Conservation (phyloP, 352 stramenopile species). For the Phytopythium helicoides region DNA sequence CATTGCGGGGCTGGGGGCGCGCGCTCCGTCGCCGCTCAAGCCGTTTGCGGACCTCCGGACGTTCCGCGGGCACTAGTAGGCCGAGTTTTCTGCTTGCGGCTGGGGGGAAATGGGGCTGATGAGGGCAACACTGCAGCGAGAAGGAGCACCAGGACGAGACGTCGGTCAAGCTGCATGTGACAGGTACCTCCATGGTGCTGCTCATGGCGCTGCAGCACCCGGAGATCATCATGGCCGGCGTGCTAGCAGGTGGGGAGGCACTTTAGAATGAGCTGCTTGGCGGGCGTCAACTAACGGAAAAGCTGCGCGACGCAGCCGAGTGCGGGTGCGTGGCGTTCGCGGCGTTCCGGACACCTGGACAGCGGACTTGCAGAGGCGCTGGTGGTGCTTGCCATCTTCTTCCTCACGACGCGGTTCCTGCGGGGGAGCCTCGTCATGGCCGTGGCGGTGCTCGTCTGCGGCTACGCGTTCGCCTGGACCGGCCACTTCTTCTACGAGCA, state of each 20-base stretch:
- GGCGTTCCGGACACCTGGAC: constrained; percentile 36
- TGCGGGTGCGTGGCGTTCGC: constrained; percentile 37
- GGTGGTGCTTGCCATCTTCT: constrained; percentile 27
- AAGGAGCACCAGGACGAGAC: constrained; percentile 45
- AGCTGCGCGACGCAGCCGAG: constrained; percentile 15
- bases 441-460: constrained; percentile 21
- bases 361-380: constrained; percentile 27
- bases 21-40: constrained; percentile 29
- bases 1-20: constrained; percentile 6
- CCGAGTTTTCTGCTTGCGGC: background rate
- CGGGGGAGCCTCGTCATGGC: constrained; percentile 19
- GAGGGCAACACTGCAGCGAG: background rate
- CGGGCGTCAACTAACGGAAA: too few relatives aligned
- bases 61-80: constrained; percentile 53
- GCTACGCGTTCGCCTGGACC: constrained; percentile 62
- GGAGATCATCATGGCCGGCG: constrained; percentile 26
- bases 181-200: constrained; percentile 37
- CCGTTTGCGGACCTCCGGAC: constrained; percentile 32
- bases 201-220: constrained; percentile 32
- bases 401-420: constrained; percentile 30
- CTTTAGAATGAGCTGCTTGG: background rate
- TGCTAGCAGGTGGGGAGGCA: constrained; percentile 15
- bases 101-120: too few relatives aligned
- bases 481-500: constrained; percentile 67
- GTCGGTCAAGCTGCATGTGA: constrained; percentile 37